These are phyloP conservation scores for Lachancea cidri DNA, from an alignment of 805 yeast species.

Conservation along the genomic window DNA sequence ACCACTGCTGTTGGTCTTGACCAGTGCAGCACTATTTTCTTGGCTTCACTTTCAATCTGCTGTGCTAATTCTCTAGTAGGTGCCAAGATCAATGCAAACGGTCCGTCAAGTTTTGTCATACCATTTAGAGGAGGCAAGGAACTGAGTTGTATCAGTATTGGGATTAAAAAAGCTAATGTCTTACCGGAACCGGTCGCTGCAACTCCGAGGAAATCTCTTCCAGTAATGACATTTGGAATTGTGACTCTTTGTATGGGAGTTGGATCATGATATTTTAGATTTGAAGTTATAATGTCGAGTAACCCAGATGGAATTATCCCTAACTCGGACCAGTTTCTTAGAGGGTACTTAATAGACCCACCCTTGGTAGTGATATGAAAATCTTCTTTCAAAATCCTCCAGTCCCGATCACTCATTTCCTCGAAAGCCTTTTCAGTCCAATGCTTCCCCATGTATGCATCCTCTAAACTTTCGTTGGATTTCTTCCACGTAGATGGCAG, in stretches of 20 bases:
- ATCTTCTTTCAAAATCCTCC: slow-evolving; percentile 84
- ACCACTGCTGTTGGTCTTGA: slow-evolving; percentile 42
- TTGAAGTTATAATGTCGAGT: slow-evolving; percentile 32
- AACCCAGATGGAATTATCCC: slow-evolving; percentile 39
- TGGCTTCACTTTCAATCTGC: slow-evolving; percentile 70
- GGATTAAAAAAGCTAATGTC: slow-evolving; percentile 77
- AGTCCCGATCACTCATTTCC: slow-evolving; percentile 76
- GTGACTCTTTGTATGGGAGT: slow-evolving; percentile 91
- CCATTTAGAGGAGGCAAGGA: slow-evolving; percentile 44
- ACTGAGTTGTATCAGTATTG: slow-evolving; percentile 54
- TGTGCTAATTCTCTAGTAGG: slow-evolving; percentile 94
- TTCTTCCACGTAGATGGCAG: slow-evolving; percentile 16
- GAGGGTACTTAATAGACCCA: slow-evolving; percentile 42
- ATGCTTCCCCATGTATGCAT: slow-evolving; percentile 27
- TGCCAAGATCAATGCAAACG: slow-evolving; percentile 70
- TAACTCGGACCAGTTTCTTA: slow-evolving; percentile 71
- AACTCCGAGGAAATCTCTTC: slow-evolving; percentile 74
- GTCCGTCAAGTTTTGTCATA: slow-evolving; percentile 53
- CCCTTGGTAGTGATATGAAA: slow-evolving; percentile 58
- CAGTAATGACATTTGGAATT: slow-evolving; percentile 57
- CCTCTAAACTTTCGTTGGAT: slow-evolving; percentile 13
- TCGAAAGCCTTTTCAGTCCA: slow-evolving; percentile 67
- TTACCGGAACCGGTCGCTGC: slow-evolving; percentile 98
- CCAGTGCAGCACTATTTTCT: slow-evolving; percentile 41
- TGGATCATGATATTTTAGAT: slow-evolving; percentile 55